Evolutionary conservation across 2,329 filamentous ascomycete genomes (phyloP).

Genomic region (Camillea tinctor): DNA sequence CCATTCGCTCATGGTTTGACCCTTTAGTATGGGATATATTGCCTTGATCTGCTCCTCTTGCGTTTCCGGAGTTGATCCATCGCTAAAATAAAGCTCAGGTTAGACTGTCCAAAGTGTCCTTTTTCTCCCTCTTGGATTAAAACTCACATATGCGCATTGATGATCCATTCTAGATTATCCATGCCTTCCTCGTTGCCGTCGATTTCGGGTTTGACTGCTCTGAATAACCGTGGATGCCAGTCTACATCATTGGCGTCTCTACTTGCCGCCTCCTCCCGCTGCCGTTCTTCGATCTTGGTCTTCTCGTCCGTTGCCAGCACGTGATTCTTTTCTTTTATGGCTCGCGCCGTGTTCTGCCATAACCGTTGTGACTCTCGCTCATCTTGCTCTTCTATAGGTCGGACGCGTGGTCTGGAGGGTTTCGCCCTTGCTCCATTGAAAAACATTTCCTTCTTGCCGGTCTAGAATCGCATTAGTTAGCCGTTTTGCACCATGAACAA

Average conservation of each 20-base stretch:
- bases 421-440: conserved; percentile 83
- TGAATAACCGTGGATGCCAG: conserved; percentile 87
- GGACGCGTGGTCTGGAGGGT: conserved; percentile 68
- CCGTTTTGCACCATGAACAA: no score
- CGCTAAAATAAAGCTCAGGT: conserved; percentile 30
- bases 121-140: neutral
- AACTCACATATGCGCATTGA: conserved; percentile 77
- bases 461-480: conserved; percentile 50
- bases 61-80: conserved; percentile 63
- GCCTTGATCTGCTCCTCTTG: conserved; percentile 80
- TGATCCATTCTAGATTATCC: conserved; percentile 92
- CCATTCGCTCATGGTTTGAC: conserved; percentile 60
- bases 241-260: conserved; percentile 76
- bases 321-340: conserved; percentile 83
- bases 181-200: conserved; percentile 75
- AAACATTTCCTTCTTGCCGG: conserved; percentile 82
- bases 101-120: conserved; percentile 3
- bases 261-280: conserved; percentile 82
- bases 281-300: conserved; percentile 90
- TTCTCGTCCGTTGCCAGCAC: conserved; percentile 91
- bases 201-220: conserved; percentile 67
- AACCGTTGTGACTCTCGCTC: conserved; percentile 87
- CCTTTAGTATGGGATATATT: conserved; percentile 80
- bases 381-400: conserved; percentile 82
- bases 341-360: conserved; percentile 79